Evolutionary conservation across 768 basidiomycete species (phyloP).

Genomic region (Russula compacta): DNA sequence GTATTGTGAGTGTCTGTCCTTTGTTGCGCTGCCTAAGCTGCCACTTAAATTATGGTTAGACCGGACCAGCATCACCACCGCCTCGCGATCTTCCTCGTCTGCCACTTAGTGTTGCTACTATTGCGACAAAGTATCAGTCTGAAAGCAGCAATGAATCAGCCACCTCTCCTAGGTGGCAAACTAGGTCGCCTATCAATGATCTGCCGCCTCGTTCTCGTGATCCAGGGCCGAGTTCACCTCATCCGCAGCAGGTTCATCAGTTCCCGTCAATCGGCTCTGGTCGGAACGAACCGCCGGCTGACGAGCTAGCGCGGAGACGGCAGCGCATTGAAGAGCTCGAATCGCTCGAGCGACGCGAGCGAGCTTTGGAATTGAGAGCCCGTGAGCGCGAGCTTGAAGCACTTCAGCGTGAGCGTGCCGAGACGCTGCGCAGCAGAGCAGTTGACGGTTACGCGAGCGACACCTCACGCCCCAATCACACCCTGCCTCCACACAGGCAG

Average conservation of each 20-base stretch:
- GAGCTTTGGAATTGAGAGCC: conserved; percentile 44
- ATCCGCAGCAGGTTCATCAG: conserved; percentile 5
- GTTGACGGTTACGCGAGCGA: conserved; percentile 25
- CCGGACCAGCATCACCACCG: conserved; percentile 43
- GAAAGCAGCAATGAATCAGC: not conserved
- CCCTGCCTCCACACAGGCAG: conserved; percentile 14
- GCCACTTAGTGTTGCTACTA: conserved; percentile 51
- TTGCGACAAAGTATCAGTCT: conserved; percentile 48
- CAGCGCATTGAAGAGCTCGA: conserved; percentile 42
- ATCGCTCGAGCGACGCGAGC: conserved; percentile 45
- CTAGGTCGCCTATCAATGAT: conserved; percentile 7
- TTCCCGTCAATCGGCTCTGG: not conserved
- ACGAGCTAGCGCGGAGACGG: conserved; percentile 30
- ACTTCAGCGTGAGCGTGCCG: conserved; percentile 21
- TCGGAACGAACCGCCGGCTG: conserved; percentile 17
- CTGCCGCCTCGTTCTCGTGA: conserved; percentile 6
- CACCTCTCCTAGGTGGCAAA: not conserved
- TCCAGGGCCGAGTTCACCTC: conserved; percentile 7
- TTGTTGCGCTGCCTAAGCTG: not conserved
- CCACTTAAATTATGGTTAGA: conserved; percentile 27
- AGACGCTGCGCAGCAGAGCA: conserved; percentile 27
- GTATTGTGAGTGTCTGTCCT: conserved; percentile 35
- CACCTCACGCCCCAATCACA: conserved; percentile 22
- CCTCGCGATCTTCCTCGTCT: conserved; percentile 56
- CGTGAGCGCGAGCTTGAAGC: conserved; percentile 29